Conservation (phyloP, 169 alveolate genomes). For the Babesia ovata region DNA sequence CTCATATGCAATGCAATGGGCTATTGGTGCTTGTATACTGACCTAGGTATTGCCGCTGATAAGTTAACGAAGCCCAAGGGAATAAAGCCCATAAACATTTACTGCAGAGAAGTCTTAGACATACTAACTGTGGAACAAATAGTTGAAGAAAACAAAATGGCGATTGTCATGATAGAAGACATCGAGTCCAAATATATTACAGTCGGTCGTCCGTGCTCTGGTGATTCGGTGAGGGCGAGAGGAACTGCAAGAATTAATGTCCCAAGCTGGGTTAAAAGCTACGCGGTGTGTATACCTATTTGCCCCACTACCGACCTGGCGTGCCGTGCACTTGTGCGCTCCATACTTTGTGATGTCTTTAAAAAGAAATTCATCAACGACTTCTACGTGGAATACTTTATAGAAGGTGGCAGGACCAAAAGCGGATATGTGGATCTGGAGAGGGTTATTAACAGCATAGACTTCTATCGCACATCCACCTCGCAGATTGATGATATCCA, state of each 20-base stretch:
- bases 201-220: neutral
- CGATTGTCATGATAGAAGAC: constrained; percentile 20
- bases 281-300: constrained; percentile 8
- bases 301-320: constrained; percentile 23
- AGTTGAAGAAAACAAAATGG: neutral
- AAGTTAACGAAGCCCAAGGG: neutral
- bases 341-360: neutral
- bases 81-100: neutral
- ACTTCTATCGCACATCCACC: neutral
- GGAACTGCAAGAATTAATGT: neutral
- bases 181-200: neutral
- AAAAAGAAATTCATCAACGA: neutral
- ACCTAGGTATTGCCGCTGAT: neutral
- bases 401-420: constrained; percentile 8
- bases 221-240: neutral
- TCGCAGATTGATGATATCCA: neutral
- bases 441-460: neutral
- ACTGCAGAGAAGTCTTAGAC: constrained; percentile 13
- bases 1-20: constrained; percentile 31
- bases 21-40: constrained; percentile 8
- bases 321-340: neutral
- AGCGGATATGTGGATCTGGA: constrained; percentile 19
- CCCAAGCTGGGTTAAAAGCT: constrained; percentile 12
- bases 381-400: neutral
- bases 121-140: constrained; percentile 1